Conservation (phyloP, 2,329 filamentous ascomycete species). For the Helotiales sp. region DNA sequence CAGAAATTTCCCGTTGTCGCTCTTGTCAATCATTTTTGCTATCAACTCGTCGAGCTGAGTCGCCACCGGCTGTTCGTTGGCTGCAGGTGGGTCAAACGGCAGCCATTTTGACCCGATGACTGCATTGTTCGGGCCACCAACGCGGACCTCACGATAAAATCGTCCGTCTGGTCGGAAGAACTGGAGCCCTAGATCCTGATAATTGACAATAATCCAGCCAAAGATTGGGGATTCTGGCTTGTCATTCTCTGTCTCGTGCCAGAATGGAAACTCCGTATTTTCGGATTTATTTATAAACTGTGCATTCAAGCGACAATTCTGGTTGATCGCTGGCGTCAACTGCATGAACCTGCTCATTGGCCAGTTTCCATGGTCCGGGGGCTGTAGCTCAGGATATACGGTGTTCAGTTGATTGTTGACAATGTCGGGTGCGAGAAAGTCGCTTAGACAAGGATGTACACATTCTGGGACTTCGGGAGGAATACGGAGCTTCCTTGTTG, state of each 20-base stretch:
- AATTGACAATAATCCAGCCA: constrained; percentile 52
- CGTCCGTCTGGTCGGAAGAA: constrained; percentile 48
- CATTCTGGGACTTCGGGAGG: not conserved
- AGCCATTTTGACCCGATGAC: constrained; percentile 42
- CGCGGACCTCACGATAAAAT: constrained; percentile 50
- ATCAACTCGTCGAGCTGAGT: constrained; percentile 4
- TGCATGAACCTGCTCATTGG: constrained; percentile 45
- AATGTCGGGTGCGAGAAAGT: constrained; percentile 44
- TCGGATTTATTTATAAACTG: constrained; percentile 39
- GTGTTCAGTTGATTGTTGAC: constrained; percentile 21
- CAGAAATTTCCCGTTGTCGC: not conserved
- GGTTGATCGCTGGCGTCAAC: constrained; percentile 49
- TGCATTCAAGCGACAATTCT: constrained; percentile 46
- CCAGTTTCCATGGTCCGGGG: constrained; percentile 10
- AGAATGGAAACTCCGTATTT: constrained; percentile 29
- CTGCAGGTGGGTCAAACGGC: constrained; percentile 40
- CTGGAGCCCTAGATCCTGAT: constrained; percentile 48
- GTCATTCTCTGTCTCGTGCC: not conserved
- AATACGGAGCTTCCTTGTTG: constrained; percentile 27
- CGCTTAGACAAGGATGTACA: constrained; percentile 43
- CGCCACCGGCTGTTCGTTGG: not conserved
- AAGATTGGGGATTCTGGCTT: constrained; percentile 46
- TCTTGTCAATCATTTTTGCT: not conserved
- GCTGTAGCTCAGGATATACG: constrained; percentile 37
- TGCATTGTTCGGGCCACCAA: constrained; percentile 41